Evolutionary conservation across 208 protist species (phyloP).

Genomic region (Naegleria fowleri): DNA sequence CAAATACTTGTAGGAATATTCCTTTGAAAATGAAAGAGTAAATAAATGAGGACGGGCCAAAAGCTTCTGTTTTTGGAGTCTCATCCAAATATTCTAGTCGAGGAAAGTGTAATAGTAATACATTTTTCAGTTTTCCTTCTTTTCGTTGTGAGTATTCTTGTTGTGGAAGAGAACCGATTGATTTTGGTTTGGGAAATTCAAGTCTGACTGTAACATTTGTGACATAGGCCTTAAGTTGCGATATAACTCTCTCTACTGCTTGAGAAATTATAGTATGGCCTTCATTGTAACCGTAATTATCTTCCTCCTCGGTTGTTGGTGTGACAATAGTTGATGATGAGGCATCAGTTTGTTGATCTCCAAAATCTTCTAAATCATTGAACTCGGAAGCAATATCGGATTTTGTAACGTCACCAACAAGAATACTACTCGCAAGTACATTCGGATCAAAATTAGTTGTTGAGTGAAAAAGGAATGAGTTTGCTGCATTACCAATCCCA

Average conservation of each 20-base stretch:
- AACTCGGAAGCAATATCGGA: neutral
- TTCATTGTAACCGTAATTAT: neutral
- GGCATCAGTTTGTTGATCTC: neutral
- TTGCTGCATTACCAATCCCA: neutral
- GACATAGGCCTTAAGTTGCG: neutral
- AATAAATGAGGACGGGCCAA: neutral
- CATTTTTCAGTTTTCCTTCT: neutral
- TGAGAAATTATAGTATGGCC: neutral
- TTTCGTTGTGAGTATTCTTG: neutral
- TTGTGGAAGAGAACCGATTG: neutral
- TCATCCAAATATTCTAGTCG: conserved; percentile 14
- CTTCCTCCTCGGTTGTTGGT: neutral
- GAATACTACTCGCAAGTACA: neutral
- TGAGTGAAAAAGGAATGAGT: neutral
- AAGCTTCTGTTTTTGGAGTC: neutral
- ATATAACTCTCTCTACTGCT: neutral
- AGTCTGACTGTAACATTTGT: conserved; percentile 8
- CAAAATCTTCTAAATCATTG: neutral
- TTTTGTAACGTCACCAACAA: conserved; percentile 2
- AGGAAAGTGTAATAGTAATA: conserved; percentile 14
- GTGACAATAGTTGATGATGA: neutral
- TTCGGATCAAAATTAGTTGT: neutral
- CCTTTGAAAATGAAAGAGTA: conserved; percentile 23
- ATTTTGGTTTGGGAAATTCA: conserved; percentile 5
- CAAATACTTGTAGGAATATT: conserved; percentile 19